Conservation (phyloP, 495 filamentous ascomycete species). For the Trichocladium uniseriatum region DNA sequence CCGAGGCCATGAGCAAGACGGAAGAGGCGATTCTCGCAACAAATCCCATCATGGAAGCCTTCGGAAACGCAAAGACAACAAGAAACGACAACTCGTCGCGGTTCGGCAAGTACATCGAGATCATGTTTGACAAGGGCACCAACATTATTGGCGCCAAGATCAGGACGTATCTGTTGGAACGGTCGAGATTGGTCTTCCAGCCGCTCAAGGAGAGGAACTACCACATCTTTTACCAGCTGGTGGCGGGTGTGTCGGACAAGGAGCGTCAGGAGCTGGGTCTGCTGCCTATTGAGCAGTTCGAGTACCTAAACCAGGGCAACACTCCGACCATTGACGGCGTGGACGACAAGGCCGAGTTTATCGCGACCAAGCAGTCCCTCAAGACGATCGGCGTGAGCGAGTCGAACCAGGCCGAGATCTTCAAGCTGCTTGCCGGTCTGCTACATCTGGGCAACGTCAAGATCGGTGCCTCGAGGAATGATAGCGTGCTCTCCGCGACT, state of each 20-base stretch:
- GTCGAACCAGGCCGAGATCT: slow-evolving; percentile 70
- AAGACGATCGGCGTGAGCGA: slow-evolving; percentile 77
- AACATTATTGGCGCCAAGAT: slow-evolving; percentile 98
- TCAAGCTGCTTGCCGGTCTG: slow-evolving; percentile 82
- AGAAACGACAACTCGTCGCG: slow-evolving; percentile 98
- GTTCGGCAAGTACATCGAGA: slow-evolving; percentile 99
- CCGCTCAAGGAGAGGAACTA: slow-evolving; percentile 97
- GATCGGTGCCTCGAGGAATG: slow-evolving; percentile 80
- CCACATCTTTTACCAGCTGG: slow-evolving; percentile 97
- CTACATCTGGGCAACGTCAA: slow-evolving; percentile 95
- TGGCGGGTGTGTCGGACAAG: slow-evolving; percentile 82
- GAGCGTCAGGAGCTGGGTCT: slow-evolving; percentile 72
- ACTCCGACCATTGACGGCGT: slow-evolving; percentile 85
- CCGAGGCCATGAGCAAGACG: slow-evolving; percentile 91
- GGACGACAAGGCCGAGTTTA: slow-evolving; percentile 91
- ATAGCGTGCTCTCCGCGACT: slow-evolving; percentile 68
- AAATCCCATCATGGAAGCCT: slow-evolving; percentile 99
- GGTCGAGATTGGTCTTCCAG: slow-evolving; percentile 96
- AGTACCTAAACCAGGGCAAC: slow-evolving; percentile 94
- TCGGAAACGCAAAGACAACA: slow-evolving; percentile 98
- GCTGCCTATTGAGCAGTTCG: slow-evolving; percentile 76
- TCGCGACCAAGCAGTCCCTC: slow-evolving; percentile 75
- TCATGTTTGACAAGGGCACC: slow-evolving; percentile 92
- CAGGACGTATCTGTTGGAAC: slow-evolving; percentile 87
- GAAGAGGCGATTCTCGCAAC: slow-evolving; percentile 97